Percentiles rank a stretch among this genome's conserved stretches.
Evolutionary conservation across 345 rosid genomes (phyloP).

Genomic region (Citrus reticulata): DNA sequence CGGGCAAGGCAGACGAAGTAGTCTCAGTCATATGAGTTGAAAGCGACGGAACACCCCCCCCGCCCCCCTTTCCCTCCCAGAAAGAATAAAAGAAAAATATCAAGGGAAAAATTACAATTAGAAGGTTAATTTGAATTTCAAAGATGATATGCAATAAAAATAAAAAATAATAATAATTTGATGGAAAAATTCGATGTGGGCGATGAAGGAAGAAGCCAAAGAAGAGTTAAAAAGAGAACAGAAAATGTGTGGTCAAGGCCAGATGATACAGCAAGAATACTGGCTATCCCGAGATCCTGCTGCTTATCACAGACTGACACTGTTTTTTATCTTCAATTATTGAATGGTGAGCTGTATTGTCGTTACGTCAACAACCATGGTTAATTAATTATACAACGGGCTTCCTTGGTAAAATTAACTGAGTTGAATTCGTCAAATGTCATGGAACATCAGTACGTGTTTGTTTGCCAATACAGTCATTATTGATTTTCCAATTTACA

Average conservation of each 20-base stretch:
- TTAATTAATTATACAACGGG: neutral
- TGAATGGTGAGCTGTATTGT: neutral
- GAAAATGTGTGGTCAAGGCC: neutral
- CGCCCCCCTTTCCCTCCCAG: no score
- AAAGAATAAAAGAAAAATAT: no score
- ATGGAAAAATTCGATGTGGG: neutral
- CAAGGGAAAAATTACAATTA: neutral
- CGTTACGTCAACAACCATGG: neutral
- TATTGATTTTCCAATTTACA: no score
- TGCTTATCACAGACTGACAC: neutral
- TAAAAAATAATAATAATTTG: neutral
- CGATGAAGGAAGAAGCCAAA: neutral
- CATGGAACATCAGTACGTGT: neutral
- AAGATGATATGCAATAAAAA: neutral
- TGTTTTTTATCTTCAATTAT: constrained; percentile 1
- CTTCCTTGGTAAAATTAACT: neutral
- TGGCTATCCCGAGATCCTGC: neutral
- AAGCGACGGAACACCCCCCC: no score
- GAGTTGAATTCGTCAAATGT: neutral
- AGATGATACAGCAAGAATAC: neutral
- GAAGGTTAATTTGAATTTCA: neutral
- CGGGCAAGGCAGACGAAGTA: no score
- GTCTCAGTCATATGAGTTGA: no score
- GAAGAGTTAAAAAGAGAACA: neutral
- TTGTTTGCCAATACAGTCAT: neutral